Conservation (phyloP, 2,329 filamentous ascomycete genomes). For the Venturia pyrina region DNA sequence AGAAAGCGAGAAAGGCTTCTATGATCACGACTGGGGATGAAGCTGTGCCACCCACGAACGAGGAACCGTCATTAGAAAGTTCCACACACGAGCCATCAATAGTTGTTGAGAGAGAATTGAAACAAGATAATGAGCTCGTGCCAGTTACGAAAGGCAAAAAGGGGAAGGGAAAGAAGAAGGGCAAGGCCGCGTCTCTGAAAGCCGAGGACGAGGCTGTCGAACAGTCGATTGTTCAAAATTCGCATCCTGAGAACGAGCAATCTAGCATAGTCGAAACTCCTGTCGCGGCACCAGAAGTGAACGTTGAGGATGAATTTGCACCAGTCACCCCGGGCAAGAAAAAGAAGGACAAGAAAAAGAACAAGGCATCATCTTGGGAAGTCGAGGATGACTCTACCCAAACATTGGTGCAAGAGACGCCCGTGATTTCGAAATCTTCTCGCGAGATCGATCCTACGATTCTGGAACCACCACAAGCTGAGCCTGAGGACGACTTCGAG, state of each 20-base stretch:
- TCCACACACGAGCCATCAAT: neutral
- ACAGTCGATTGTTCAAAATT: neutral
- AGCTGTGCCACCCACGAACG: neutral
- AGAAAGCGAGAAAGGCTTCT: neutral
- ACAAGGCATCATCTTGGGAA: neutral
- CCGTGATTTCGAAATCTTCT: neutral
- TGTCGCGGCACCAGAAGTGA: neutral
- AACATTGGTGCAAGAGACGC: neutral
- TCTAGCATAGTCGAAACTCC: neutral
- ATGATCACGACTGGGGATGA: neutral
- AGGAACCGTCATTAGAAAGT: neutral
- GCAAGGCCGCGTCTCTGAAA: neutral
- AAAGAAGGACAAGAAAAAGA: slow-evolving; percentile 8
- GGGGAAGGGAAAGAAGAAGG: slow-evolving; percentile 4
- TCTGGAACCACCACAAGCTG: neutral
- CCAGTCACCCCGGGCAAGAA: neutral
- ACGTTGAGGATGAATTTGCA: neutral
- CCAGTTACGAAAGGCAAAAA: neutral
- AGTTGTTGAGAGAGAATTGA: neutral
- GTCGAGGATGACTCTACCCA: neutral
- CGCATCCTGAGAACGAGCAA: neutral
- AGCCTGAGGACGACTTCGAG: neutral
- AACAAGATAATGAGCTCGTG: neutral
- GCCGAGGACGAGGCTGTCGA: neutral
- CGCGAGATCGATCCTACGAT: neutral